Conservation (phyloP, 2,329 filamentous ascomycete species). For the Alternaria burnsii region DNA sequence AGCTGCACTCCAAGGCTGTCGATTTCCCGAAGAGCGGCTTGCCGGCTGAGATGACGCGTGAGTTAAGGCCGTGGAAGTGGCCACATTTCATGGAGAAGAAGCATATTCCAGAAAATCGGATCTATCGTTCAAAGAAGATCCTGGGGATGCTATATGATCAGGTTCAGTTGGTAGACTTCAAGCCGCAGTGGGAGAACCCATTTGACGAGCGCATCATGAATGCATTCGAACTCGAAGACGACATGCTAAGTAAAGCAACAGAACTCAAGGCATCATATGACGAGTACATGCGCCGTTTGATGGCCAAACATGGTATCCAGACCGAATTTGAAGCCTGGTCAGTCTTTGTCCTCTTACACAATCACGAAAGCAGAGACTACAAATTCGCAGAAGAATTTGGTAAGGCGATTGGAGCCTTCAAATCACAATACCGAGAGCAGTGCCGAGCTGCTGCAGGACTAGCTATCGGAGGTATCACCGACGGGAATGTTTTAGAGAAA, state of each 20-base stretch:
- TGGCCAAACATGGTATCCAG: constrained; percentile 82
- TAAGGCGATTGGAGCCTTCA: constrained; percentile 70
- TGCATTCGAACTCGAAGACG: constrained; percentile 65
- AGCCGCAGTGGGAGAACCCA: constrained; percentile 72
- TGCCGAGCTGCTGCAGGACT: constrained; percentile 71
- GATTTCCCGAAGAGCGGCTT: constrained; percentile 93
- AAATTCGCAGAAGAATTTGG: constrained; percentile 87
- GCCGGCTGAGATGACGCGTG: constrained; percentile 71
- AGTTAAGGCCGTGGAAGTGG: constrained; percentile 69
- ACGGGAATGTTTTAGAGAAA: constrained; percentile 64
- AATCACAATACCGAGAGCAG: constrained; percentile 71
- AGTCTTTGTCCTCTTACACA: constrained; percentile 80
- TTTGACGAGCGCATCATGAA: constrained; percentile 81
- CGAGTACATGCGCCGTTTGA: constrained; percentile 75
- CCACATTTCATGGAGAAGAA: constrained; percentile 90
- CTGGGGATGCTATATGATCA: constrained; percentile 85
- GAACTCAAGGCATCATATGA: constrained; percentile 82
- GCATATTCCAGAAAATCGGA: constrained; percentile 53
- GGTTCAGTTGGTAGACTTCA: constrained; percentile 73
- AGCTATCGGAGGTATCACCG: constrained; percentile 30
- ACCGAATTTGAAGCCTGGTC: constrained; percentile 95
- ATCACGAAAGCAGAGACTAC: constrained; percentile 77
- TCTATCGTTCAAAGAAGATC: constrained; percentile 74
- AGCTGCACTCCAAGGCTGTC: constrained; percentile 87
- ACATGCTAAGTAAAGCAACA: constrained; percentile 66